Base-by-base conservation (phyloP, 345 rosid species). In the Xanthoceras sorbifolium region DNA sequence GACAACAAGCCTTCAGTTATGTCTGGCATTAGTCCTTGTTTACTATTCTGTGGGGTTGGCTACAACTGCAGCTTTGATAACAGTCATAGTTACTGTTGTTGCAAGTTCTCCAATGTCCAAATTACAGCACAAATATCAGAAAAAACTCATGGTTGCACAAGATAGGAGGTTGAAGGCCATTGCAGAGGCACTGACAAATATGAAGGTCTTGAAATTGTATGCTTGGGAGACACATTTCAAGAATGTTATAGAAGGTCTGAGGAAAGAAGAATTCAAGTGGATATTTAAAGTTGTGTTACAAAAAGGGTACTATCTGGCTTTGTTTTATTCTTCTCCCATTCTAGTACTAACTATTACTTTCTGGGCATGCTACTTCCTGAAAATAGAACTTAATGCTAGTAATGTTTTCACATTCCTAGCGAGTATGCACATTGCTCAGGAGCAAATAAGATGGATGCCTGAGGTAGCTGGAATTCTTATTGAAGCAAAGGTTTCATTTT, bases 171-270 rank as follows among this genome's bases (percentile, higher is more conserved):
- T 90, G 48, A 81, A 82, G 83, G 83, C 75, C 17, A 78, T 75
- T 0, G 23, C 83, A 0, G 93, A 88, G 73, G 84, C 82, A 5
- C 84, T 90, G 25, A 79, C 73, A 0, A 86, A 88, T 32, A 85
- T 88, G 88, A 90, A 81, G 76, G 75, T 88, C 29, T 64, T 90
- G 81, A 90, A 90, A 81, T 50, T 90, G 80, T 81, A 86, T 73
- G 93, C 91, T 2, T 88, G 93, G 93, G 91, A 90, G 71, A 73
- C 63, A 2, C 82, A 85, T 72, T 90, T 88, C 81, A 85, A 76
- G 82, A 83, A 84, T 31, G 84, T 80, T 5, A 74, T 85, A 1
- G 85, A 80, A 44, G 15, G 31, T 25, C 64, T 85, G 28, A 80
- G 90, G 85, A 81, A 64, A 28, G 88, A 81, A 15, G 94, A 88